Evolutionary conservation across 345 rosid genomes (phyloP), one percentile per base, ranked within the genome.

Genomic region (Aegle marmelos): DNA sequence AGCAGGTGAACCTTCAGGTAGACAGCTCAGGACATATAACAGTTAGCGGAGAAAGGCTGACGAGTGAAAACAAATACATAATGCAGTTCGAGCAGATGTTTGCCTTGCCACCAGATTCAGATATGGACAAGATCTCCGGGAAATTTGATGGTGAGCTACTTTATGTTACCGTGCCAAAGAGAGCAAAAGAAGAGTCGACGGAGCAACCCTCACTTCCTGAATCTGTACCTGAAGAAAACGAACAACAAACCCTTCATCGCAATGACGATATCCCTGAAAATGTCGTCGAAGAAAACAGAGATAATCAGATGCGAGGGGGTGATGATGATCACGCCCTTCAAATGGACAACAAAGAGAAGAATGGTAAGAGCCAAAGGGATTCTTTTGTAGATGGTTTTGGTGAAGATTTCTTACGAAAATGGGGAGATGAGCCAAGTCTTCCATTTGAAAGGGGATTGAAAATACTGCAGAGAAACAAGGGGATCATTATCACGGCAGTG

Each of bases 31-130:
- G 78, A 30, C 56, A 70, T 8, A 30, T 87, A 70, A 84, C 45
- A 6, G 57, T 84, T 24, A 79, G 86, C 5, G 94, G 92, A 76
- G 87, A 87, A 81, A 84, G 87, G 81, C 64, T 21, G 33, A 78
- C 71, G 73, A 56, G 73, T 28, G 79, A 81, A 19, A 75, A 77
- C 61, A 84, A 76, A 64, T 50, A 11, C 34, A 58, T 36, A 60
- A 67, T 17, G 24, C 65, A 57, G 7, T 89, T 91, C 75, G 79
- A 84, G 57, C 57, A 82, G 82, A 75, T 67, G 34, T 83, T 65
- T 64, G 19, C 31, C 48, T 63, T 82, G 59, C 94, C 92, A 8
- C 70, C 77, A 6, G 68, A 84, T 45, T 74, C 90, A 9, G 87
- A 86, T n/a, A 56, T 64, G 2, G 60, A 71, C 1, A 71, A 41